Base-by-base conservation (phyloP, 768 basidiomycete genomes). In the Filobasidium floriforme region DNA sequence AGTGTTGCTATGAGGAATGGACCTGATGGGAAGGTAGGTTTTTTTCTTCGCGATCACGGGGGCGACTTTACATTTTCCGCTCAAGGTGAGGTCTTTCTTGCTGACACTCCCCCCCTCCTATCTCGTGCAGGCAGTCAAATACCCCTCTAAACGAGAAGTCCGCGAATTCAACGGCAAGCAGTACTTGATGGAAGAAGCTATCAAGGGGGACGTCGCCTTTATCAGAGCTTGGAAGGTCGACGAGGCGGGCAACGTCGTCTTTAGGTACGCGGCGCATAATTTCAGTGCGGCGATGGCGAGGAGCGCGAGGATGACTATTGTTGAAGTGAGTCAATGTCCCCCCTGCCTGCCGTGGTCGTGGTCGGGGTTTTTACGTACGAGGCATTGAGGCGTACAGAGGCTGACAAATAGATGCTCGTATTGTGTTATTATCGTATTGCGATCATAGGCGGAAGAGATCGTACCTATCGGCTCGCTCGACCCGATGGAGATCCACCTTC, bases 181-280 rank as follows among this genome's bases (percentile, higher is more conserved):
- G 75, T 93, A 87, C 79, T 80, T 93, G 32, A 80, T 94, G 78
- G 92, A 96, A 77, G 84, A 87, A 15, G 86, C 89, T 9, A 84
- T 92, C 68, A 72, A 72, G 63, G 79, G 75, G 3, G 79, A 80
- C 63, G 73, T 73, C 55, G 91, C 92, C 10, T 87, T 96, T 76
- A 81, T 96, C 55, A 82, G 86, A 54, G 92, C 90, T 3, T 93
- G 90, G 90, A 93, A 92, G 77, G 92, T 85, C 15, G 92, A 96
- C 70, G 90, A 90, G 76, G 84, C 86, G 51, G 92, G 92, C 1
- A 96, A 96, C 77, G 88, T 87, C 71, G 85, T 92, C 49, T 96
- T 96, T 83, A 84, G 90, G 67, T 92, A 89, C 75, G 83, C 91
- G 7, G 85, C 90, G 52, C 88, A 94, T 74, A 93, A 94, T 78